Conservation (phyloP, 179 eudicot genomes). For the Silene vulgaris region DNA sequence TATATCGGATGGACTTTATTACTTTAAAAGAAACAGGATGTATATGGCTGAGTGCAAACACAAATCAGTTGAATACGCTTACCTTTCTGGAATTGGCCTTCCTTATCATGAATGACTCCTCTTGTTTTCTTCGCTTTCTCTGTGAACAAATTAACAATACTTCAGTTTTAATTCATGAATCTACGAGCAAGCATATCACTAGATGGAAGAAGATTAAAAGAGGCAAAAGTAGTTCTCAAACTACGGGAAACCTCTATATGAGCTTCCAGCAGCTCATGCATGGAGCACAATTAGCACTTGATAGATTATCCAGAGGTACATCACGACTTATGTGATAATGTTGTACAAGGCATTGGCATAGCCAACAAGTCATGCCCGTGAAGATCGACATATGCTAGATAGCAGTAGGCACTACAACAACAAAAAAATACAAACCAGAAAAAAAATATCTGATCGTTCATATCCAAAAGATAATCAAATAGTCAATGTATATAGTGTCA, state of each 20-base stretch:
- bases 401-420: background rate
- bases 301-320: background rate
- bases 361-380: background rate
- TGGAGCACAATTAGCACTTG: background rate
- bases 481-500: too few species aligned
- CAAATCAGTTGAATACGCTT: constrained; percentile 16
- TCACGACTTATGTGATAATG: background rate
- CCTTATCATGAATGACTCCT: constrained; percentile 52
- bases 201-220: background rate
- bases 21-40: too few species aligned
- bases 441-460: background rate
- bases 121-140: constrained; percentile 85
- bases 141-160: constrained; percentile 27
- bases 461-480: too few species aligned
- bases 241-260: background rate
- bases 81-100: constrained; percentile 69
- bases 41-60: too few species aligned
- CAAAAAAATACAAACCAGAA: background rate
- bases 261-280: constrained; percentile 1
- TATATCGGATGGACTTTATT: too few species aligned
- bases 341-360: background rate
- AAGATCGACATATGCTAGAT: background rate
- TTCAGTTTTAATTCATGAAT: background rate
- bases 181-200: constrained; percentile 11
- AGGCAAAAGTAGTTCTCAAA: background rate